Evolutionary conservation across 75 land plant species (phyloP), one percentile per base, ranked within the genome.

Genomic region (Azolla pinnata): DNA sequence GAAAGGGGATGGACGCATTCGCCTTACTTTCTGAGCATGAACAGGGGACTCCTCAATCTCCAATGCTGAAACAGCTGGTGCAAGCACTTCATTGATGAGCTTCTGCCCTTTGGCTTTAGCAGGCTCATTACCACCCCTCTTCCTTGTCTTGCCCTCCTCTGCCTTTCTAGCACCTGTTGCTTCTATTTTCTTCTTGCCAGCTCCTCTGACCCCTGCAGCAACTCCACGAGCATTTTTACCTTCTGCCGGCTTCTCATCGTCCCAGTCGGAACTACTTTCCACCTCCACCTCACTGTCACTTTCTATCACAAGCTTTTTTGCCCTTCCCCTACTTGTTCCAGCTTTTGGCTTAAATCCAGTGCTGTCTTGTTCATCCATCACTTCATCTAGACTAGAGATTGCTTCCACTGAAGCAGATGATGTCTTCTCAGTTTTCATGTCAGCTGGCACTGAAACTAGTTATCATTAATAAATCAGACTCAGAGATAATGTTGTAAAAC

Each of bases 1-100:
- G 69, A 95, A 84, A 1, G 96, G 97, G 14, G 99, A 89, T 2
- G 70, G 75, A 44, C 87, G 78, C 79, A 81, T 86, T 69, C 74
- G 91, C 67, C 91, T 84, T n/a, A 95, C 88, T 60, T 95, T 89
- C 66, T 77, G 83, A 54, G 77, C 81, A 31, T 32, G 29, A 38
- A 34, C 21, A 17, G 65, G 64, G 17, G 76, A 61, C 16, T 26
- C 32, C 34, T 59, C 64, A 1, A 38, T 33, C 2, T 16, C 48
- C 42, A 48, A n/a, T 18, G n/a, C 4, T 2, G 38, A 53, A 31
- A 66, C 76, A 12, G 66, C 74, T 19, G 75, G 76, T 53, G 70
- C 66, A 23, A 77, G 52, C 59, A 77, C 58, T 7, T 80, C 81
- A 3, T 80, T 73, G 44, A 83, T 52, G 17, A 75, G 70, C 65